phyloP scores from a whole-genome alignment of 1,284 basidiomycete species.

The Malassezia sympodialis region DNA sequence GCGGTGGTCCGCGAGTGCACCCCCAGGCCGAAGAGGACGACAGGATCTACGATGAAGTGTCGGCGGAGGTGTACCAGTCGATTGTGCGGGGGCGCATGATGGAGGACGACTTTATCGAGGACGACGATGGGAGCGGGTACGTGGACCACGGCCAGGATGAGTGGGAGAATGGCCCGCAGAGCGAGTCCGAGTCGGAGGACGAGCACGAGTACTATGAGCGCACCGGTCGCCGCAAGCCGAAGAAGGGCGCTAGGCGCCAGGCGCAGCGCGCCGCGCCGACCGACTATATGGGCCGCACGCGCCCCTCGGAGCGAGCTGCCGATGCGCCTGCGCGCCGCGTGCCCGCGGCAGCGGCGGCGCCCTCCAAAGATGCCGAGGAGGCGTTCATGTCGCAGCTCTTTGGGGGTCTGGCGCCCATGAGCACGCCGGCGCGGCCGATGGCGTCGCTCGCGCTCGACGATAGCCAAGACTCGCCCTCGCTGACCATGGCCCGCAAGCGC shows the following conservation, averaged over 20 bases:
- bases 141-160: constrained; percentile 94
- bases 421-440: constrained; percentile 15
- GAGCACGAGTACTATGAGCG: constrained; percentile 43
- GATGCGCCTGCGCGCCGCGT: neutral
- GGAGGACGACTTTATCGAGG: constrained; percentile 77
- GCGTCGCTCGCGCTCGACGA: constrained; percentile 14
- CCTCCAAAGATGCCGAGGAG: constrained; percentile 38
- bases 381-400: constrained; percentile 45
- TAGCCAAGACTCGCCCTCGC: constrained; percentile 15
- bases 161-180: constrained; percentile 54
- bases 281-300: constrained; percentile 13
- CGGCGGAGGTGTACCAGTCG: constrained; percentile 76
- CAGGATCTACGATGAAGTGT: constrained; percentile 80
- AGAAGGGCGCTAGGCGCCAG: constrained; percentile 27
- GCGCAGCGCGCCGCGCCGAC: constrained; percentile 16
- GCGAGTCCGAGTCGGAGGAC: constrained; percentile 25
- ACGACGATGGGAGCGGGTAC: constrained; percentile 85
- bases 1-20: constrained; percentile 19
- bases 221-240: constrained; percentile 41
- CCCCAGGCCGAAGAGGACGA: constrained; percentile 51
- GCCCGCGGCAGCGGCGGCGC: constrained; percentile 19
- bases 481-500: constrained; percentile 20
- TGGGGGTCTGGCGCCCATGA: constrained; percentile 29
- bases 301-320: neutral
- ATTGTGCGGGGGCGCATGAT: constrained; percentile 78